Base-by-base conservation (phyloP, 495 filamentous ascomycete species). In the Pseudomonodictys pantanalensis region DNA sequence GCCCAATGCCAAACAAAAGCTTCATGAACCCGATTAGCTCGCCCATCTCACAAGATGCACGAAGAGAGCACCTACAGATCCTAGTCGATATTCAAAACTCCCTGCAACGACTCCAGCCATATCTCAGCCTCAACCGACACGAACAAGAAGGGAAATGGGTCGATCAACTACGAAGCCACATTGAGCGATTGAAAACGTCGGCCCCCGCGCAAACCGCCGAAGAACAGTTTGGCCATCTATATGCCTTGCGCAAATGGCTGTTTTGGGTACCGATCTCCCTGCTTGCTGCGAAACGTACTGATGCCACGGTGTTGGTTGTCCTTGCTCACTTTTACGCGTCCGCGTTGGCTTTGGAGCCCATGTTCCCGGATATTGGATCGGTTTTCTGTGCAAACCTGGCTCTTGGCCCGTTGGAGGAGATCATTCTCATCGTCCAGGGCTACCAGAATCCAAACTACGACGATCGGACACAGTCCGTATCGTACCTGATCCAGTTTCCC, bases 281-380 rank as follows among this genome's bases (percentile, higher is more conserved):
- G 58, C 76, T 89, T 32, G 79, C 85, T 64, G 76, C 79, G 48
- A 81, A 80, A 22, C 72, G 78, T 22, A 76, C 74, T 24, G 83
- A 84, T 58, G 77, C 82, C 3, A 84, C 83, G 29, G 83, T 86
- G 18, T 77, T 97, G 71, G 77, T 97, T 20, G 81, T 95, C 29
- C 83, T 98, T 33, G 87, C 91, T 8, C 88, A 97, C 68, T 92
- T 96, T 73, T 97, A 96, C 71, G 91, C 89, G 3, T 81, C 89
- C 28, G 91, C 89, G 10, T 75, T 96, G 52, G 82, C 88, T 32
- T 81, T 98, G 71, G 95, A 97, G 72, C 87, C 88, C 28, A 81
- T 96, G 43, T 95, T 92, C 70, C 91, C 91, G 8, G 91, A 95
- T 67, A 82, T 96, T 56, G 92, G 90, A 47, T 87, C 90, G 20